Evolutionary conservation across 306 rosid species (phyloP).

Genomic region (Vachellia collinsii): DNA sequence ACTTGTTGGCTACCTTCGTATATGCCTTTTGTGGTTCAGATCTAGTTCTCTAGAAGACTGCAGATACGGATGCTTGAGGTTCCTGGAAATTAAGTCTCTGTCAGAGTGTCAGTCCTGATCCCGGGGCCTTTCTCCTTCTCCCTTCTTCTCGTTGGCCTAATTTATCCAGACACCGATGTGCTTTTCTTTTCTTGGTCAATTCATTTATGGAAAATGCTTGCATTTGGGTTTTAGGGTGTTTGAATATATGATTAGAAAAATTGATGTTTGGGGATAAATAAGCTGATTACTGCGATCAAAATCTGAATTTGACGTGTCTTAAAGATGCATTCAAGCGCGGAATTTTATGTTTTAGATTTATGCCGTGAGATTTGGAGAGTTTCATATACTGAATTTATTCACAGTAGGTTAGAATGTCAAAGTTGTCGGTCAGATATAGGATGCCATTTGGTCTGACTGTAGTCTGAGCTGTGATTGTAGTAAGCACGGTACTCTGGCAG

Average conservation of each 20-base stretch:
- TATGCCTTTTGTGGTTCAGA: conserved; percentile 24
- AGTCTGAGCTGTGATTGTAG: not conserved
- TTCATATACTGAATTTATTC: conserved; percentile 4
- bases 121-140: not conserved
- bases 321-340: not conserved
- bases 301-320: conserved; percentile 3
- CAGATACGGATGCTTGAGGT: not conserved
- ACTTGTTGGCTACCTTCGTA: not conserved
- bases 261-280: not conserved
- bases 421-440: not conserved
- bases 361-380: conserved; percentile 6
- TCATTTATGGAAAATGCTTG: not conserved
- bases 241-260: not conserved
- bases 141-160: not conserved
- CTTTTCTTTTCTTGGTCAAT: not conserved
- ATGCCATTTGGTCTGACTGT: not conserved
- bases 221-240: not conserved
- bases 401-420: not conserved
- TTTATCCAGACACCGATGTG: not conserved
- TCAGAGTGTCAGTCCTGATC: conserved; percentile 19
- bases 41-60: conserved; percentile 17
- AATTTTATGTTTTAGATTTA: conserved; percentile 3
- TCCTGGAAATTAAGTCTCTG: not conserved
- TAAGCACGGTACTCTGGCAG: not conserved
- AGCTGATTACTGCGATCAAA: not conserved